Evolutionary conservation across 345 rosid species (phyloP).

Genomic region (Salix viminalis): DNA sequence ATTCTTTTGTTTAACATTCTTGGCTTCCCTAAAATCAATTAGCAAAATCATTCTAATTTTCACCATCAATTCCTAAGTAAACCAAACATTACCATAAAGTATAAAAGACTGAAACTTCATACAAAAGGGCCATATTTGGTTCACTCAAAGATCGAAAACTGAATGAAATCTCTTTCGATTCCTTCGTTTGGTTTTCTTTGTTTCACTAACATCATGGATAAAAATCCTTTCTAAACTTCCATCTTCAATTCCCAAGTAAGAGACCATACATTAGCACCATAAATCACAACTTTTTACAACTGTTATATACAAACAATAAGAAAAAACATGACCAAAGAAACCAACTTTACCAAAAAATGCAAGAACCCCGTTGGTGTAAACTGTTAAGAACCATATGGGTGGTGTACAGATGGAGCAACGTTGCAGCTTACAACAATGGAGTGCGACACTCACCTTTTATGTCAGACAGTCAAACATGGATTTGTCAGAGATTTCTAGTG

Average conservation of each 20-base stretch:
- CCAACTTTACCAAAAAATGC: neutral
- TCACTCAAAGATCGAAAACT: neutral
- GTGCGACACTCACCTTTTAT: neutral
- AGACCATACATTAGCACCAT: neutral
- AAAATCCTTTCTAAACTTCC: neutral
- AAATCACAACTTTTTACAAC: neutral
- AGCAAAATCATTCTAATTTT: neutral
- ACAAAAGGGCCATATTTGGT: neutral
- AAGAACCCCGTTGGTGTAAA: neutral
- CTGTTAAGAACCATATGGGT: neutral
- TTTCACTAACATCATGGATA: neutral
- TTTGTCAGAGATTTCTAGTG: neutral
- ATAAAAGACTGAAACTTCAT: neutral
- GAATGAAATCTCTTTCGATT: neutral
- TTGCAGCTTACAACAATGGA: neutral
- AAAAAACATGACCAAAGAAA: neutral
- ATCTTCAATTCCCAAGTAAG: neutral
- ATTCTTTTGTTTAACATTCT: neutral
- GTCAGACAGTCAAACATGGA: neutral
- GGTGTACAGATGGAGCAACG: neutral
- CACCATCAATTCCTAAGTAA: neutral
- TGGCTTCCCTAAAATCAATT: neutral
- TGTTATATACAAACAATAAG: neutral
- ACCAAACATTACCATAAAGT: neutral
- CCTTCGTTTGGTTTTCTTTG: neutral